Percentiles rank a stretch among this genome's conserved stretches.
Conservation (phyloP, 148 eudicot species). For the Chenopodium suecicum region DNA sequence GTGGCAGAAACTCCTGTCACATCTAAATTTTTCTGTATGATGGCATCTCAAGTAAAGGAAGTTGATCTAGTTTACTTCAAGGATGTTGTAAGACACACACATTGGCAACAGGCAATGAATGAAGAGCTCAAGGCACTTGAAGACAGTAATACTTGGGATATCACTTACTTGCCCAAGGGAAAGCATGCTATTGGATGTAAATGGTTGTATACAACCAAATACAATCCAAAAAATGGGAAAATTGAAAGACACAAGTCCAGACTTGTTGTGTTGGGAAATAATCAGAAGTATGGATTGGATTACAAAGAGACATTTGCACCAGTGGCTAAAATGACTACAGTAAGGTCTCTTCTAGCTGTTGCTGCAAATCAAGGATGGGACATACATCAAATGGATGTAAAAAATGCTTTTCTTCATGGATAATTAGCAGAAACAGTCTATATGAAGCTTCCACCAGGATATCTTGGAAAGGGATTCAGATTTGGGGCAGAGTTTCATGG, state of each 20-base stretch:
- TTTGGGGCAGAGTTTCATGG: neutral
- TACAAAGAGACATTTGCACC: neutral
- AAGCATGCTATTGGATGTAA: constrained; percentile 1
- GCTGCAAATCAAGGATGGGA: neutral
- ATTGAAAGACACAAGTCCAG: neutral
- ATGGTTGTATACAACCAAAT: neutral
- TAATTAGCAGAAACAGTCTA: neutral
- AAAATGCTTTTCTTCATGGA: constrained; percentile 3
- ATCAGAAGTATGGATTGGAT: neutral
- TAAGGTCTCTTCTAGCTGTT: neutral
- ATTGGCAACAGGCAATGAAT: too few species aligned
- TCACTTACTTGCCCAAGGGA: neutral
- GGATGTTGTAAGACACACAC: too few species aligned
- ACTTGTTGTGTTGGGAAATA: neutral
- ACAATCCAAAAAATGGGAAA: neutral
- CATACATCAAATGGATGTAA: constrained; percentile 8
- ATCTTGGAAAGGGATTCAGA: too few species aligned
- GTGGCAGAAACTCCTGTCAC: too few species aligned
- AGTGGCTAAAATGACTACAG: neutral
- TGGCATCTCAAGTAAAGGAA: too few species aligned
- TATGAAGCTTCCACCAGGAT: neutral
- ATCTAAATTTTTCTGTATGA: too few species aligned
- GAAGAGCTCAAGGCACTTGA: too few species aligned
- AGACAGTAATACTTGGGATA: neutral
- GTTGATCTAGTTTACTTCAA: too few species aligned